A percentile compares a stretch with the other conserved stretches of the same genome.
These are phyloP conservation scores for Phaeosphaeriaceae sp. DNA, from an alignment of 2,329 filamentous ascomycete genomes.

Conservation along the genomic window DNA sequence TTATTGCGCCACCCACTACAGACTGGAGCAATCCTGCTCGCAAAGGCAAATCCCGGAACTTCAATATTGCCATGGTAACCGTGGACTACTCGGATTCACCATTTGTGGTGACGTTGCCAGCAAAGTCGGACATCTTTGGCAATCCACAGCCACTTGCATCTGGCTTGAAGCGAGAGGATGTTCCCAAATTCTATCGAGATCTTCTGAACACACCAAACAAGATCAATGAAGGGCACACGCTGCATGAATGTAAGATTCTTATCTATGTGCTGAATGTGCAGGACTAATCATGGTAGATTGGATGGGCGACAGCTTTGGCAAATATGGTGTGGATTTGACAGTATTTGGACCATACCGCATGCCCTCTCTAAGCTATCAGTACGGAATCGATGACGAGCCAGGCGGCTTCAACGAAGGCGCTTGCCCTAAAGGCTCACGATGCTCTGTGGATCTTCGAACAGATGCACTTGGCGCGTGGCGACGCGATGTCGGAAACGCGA, in stretches of 20 bases:
- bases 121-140: conserved; percentile 57
- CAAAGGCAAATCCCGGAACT: conserved; percentile 58
- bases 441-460: conserved; percentile 57
- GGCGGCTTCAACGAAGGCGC: conserved; percentile 56
- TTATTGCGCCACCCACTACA: conserved; percentile 54
- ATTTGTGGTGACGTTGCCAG: conserved; percentile 57
- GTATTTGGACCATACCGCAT: conserved; percentile 61
- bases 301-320: conserved; percentile 63
- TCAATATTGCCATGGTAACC: conserved; percentile 62
- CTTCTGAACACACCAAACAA: conserved; percentile 59
- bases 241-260: conserved; percentile 54
- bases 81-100: conserved; percentile 59
- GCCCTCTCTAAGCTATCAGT: conserved; percentile 57
- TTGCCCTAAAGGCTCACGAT: conserved; percentile 54
- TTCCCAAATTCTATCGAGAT: conserved; percentile 59
- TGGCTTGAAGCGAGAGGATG: conserved; percentile 53
- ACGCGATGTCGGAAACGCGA: conserved; percentile 58
- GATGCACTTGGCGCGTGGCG: conserved; percentile 60
- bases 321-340: conserved; percentile 61
- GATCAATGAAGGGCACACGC: conserved; percentile 59
- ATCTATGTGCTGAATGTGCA: background rate
- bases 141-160: conserved; percentile 57
- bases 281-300: conserved; percentile 45
- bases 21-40: conserved; percentile 56
- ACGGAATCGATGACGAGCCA: conserved; percentile 55